phyloP scores from a whole-genome alignment of 2,329 filamentous ascomycete species.

The Pestalotiopsis sp. region DNA sequence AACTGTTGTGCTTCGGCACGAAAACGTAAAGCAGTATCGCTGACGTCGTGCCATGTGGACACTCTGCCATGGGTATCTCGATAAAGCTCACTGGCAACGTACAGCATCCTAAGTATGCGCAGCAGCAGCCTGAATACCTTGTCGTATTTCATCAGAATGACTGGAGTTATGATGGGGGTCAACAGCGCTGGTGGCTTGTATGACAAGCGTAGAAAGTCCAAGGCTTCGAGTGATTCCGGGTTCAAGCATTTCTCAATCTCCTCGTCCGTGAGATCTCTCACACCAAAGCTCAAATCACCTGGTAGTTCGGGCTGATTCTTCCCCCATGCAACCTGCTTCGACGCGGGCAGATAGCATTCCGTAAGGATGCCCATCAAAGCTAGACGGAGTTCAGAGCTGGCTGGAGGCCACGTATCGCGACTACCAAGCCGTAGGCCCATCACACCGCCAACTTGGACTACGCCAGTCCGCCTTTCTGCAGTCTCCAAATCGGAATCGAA shows the following conservation, averaged over 20 bases:
- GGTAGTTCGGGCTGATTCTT: conserved; percentile 52
- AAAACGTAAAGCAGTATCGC: conserved; percentile 59
- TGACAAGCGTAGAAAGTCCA: conserved; percentile 90
- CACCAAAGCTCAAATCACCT: conserved; percentile 77
- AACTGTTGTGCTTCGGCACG: conserved; percentile 81
- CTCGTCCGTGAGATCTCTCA: conserved; percentile 76
- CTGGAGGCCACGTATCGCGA: conserved; percentile 87
- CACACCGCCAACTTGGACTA: conserved; percentile 67
- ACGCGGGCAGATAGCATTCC: conserved; percentile 63
- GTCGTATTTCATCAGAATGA: conserved; percentile 79
- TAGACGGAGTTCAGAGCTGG: conserved; percentile 88
- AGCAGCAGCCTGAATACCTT: conserved; percentile 80
- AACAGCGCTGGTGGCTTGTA: conserved; percentile 79
- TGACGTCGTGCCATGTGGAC: conserved; percentile 36
- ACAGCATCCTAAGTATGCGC: conserved; percentile 77
- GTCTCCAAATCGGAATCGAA: conserved; percentile 84
- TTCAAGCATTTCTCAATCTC: conserved; percentile 86
- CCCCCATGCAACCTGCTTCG: conserved; percentile 20
- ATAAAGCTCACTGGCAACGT: conserved; percentile 69
- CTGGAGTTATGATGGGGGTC: conserved; percentile 71
- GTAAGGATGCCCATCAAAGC: conserved; percentile 83
- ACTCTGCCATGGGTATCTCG: conserved; percentile 52
- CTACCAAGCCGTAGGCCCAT: conserved; percentile 86
- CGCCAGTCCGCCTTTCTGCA: conserved; percentile 72
- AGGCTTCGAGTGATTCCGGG: conserved; percentile 77